phyloP scores from a whole-genome alignment of 2,329 filamentous ascomycete genomes.

The Fusarium cyanostomum region DNA sequence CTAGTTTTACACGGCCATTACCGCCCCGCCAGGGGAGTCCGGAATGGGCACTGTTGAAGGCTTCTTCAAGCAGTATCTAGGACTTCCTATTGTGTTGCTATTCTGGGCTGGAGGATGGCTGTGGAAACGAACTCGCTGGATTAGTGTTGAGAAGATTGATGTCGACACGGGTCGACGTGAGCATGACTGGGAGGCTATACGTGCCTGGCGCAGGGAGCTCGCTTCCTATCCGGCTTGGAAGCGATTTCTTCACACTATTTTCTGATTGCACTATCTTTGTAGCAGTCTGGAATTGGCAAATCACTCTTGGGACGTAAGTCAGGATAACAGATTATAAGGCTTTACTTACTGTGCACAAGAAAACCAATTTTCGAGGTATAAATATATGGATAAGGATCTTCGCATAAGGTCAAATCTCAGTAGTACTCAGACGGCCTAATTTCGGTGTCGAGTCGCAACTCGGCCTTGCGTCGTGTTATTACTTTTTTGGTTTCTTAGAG shows the following conservation, averaged over 20 bases:
- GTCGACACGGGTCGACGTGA: constrained; percentile 72
- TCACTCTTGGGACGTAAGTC: not conserved
- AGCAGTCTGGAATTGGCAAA: no score
- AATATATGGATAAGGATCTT: no score
- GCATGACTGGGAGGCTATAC: constrained; percentile 70
- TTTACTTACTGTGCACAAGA: no score
- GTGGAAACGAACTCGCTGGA: constrained; percentile 72
- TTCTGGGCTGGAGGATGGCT: constrained; percentile 67
- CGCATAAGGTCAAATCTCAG: no score
- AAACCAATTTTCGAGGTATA: no score
- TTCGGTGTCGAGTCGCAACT: no score
- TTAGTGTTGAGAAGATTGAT: constrained; percentile 68
- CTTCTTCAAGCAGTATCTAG: constrained; percentile 66
- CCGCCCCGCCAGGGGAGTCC: constrained; percentile 49
- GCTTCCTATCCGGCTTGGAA: constrained; percentile 61
- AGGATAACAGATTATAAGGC: no score
- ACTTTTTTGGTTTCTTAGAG: no score
- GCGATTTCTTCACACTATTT: constrained; percentile 33
- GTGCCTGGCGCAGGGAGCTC: constrained; percentile 59
- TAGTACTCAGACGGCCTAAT: no score
- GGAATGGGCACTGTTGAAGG: constrained; percentile 54
- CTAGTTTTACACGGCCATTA: constrained; percentile 53
- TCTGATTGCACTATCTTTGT: constrained; percentile 1
- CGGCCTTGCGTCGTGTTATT: no score
- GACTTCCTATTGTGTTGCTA: constrained; percentile 60